Evolutionary conservation across 1,284 basidiomycete genomes (phyloP).

Genomic region (Leucoagaricus sp.): DNA sequence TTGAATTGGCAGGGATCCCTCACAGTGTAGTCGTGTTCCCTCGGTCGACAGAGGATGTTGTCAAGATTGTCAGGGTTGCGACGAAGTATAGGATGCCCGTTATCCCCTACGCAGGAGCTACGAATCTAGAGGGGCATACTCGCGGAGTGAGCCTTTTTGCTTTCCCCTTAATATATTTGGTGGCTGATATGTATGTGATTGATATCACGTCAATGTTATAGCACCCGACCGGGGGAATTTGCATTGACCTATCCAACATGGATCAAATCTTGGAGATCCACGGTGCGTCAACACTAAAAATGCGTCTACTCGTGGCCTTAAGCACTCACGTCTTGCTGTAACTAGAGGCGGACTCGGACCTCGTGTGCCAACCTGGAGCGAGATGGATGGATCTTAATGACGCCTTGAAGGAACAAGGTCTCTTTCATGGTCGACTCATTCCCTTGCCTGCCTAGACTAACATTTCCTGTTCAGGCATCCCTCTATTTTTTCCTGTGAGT

Average conservation of each 20-base stretch:
- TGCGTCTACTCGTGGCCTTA: background rate
- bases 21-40: conserved; percentile 60
- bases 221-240: conserved; percentile 71
- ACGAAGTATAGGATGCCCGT: conserved; percentile 69
- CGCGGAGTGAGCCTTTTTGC: conserved; percentile 47
- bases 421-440: background rate
- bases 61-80: conserved; percentile 66
- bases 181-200: background rate
- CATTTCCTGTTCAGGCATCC: conserved; percentile 29
- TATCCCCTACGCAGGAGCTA: conserved; percentile 72
- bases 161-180: background rate
- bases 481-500: conserved; percentile 87
- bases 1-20: conserved; percentile 31
- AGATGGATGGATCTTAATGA: conserved; percentile 89
- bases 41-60: conserved; percentile 65
- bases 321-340: background rate
- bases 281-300: conserved; percentile 48
- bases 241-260: conserved; percentile 86
- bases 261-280: conserved; percentile 80
- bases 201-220: conserved; percentile 22
- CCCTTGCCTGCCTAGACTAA: background rate
- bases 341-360: conserved; percentile 76
- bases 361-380: conserved; percentile 83
- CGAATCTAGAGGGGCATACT: conserved; percentile 68
- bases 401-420: conserved; percentile 64